Percentiles rank a stretch among this genome's conserved stretches.
Conservation (phyloP, 1,284 basidiomycete genomes). For the Malassezia globosa region DNA sequence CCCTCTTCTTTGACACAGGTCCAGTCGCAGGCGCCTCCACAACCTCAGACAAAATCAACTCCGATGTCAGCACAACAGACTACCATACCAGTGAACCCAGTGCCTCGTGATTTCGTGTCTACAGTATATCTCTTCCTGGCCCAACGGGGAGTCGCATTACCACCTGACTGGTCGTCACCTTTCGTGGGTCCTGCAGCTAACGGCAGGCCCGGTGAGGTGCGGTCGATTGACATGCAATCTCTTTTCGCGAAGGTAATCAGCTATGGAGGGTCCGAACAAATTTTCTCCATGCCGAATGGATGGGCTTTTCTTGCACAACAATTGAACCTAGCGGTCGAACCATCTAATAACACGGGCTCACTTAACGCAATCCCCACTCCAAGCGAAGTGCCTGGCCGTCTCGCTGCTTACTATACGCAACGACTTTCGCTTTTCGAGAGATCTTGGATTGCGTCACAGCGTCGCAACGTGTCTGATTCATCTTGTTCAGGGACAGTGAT, state of each 20-base stretch:
- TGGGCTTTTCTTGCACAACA: constrained; percentile 37
- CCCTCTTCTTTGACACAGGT: too few relatives aligned
- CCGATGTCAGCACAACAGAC: constrained; percentile 1
- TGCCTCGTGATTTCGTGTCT: constrained; percentile 26
- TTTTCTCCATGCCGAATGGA: constrained; percentile 26
- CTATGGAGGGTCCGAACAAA: constrained; percentile 30
- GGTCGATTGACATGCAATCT: constrained; percentile 30
- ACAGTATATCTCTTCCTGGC: constrained; percentile 35
- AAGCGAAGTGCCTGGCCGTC: constrained; percentile 31
- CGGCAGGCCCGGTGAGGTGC: constrained; percentile 26
- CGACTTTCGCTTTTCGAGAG: constrained; percentile 35
- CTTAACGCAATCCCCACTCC: constrained; percentile 24
- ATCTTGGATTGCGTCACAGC: constrained; percentile 28
- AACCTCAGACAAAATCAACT: background rate
- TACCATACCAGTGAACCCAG: constrained; percentile 12
- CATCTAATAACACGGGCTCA: constrained; percentile 20
- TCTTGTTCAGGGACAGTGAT: too few relatives aligned
- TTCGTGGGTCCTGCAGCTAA: constrained; percentile 32
- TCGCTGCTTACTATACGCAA: constrained; percentile 33
- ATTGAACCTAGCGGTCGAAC: constrained; percentile 31
- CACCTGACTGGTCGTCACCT: constrained; percentile 22
- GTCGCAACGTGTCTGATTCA: too few relatives aligned
- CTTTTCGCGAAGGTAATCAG: constrained; percentile 33
- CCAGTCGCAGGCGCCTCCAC: background rate
- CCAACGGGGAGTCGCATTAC: constrained; percentile 29